Conservation (phyloP, 345 rosid genomes). For the Acer campestre region DNA sequence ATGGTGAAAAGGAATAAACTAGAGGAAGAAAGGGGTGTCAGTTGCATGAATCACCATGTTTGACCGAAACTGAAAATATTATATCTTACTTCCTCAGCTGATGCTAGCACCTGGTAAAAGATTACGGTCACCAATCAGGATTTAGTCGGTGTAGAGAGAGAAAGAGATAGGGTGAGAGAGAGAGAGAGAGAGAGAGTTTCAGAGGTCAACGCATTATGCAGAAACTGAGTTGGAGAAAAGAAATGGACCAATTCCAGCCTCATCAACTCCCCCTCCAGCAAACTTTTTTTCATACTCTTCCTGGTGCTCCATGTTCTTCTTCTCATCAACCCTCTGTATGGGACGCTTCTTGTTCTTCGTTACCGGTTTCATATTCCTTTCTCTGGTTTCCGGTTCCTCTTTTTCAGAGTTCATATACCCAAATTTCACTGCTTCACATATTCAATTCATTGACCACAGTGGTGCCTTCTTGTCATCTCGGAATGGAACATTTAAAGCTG, state of each 20-base stretch:
- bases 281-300: constrained; percentile 16
- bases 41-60: constrained; percentile 11
- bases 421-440: constrained; percentile 66
- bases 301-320: constrained; percentile 15
- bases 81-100: constrained; percentile 19
- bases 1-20: neutral
- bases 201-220: constrained; percentile 30
- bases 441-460: constrained; percentile 44
- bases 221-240: constrained; percentile 25
- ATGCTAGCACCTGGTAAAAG: constrained; percentile 25
- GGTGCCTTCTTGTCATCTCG: constrained; percentile 71
- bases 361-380: constrained; percentile 37
- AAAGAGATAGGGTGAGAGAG: constrained; percentile 10
- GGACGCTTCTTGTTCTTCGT: constrained; percentile 36
- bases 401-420: constrained; percentile 56
- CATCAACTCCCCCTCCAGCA: constrained; percentile 15
- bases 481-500: constrained; percentile 60
- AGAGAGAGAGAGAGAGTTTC: constrained; percentile 16
- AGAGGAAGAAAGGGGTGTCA: neutral
- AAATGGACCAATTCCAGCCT: constrained; percentile 31
- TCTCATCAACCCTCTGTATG: constrained; percentile 40
- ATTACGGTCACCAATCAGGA: constrained; percentile 23
- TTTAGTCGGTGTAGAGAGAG: constrained; percentile 19
- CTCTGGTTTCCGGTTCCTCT: constrained; percentile 39
- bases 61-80: constrained; percentile 12